Base-by-base conservation (phyloP, 2,329 filamentous ascomycete genomes). In the Penicillium sp. region DNA sequence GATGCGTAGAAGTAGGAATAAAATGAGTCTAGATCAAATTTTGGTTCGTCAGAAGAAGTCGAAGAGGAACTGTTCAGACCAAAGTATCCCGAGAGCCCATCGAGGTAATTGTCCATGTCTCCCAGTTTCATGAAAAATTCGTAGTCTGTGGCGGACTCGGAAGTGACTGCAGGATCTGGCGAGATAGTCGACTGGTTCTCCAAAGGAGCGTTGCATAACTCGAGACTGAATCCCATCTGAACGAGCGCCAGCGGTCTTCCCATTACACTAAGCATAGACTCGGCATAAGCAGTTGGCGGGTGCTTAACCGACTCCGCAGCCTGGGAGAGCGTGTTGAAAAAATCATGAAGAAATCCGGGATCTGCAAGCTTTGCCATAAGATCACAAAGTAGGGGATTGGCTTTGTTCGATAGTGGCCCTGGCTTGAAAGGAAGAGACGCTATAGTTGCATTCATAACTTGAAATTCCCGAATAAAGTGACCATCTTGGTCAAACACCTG, bases 71-170 rank as follows among this genome's bases (percentile, higher is more conserved):
- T 14, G 9, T 38, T 14, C 14, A 38, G 14, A 14, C 38, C 6
- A 46, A 76, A 78, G 58, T 74, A 77, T 0, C 73, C 72, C 0
- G 77, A 68, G 0, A 78, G 61, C 0, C 75, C 75, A 58, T 77
- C 76, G 48, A 67, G 72, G 0, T 46, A 51, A 1, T 68, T 60
- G 0, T 68, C 59, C 2, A 45, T 30, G 53, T 77, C 69, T 2
- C 76, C 76, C 0, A 79, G 58, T 28, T 71, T 67, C 14, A 77
- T 42, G 12, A 62, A 66, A 52, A 79, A 74, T 0, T 62, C 18
- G 59, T 77, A 77, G 26, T 12, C 1, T 26, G 14, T 24, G 23
- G 26, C 40, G 4, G n/a, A 43, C 0, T 60, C 50, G 8, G 23
- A 18, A 21, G 11, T 8, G 18, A 40, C 11, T n/a, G n/a, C n/a